Base-by-base conservation (phyloP, 169 alveolate genomes). In the Amoebophrya sp. region DNA sequence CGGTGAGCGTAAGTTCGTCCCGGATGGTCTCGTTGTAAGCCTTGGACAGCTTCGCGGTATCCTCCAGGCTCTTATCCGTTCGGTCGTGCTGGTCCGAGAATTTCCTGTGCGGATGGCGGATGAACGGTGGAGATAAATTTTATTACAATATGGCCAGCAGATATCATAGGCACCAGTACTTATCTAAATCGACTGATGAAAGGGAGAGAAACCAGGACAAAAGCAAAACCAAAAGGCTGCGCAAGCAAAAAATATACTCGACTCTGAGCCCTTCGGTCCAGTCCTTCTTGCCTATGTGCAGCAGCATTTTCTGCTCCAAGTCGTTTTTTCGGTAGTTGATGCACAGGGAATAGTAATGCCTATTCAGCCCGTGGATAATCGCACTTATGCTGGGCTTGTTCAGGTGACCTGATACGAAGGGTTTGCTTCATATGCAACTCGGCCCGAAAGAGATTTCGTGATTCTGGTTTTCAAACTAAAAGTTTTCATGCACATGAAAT, bases 301-400 rank as follows among this genome's bases (percentile, higher is more conserved):
- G 94, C 53, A 99, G 97, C 99, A 98, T 98, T 93, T 98, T 97
- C 93, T 97, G 97, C 95, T 99, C 99, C 77, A 98, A 93, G 47
- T 97, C 98, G 93, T 98, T 98, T 94, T 98, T 98, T 93, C 99
- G 96, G 95, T 98, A 98, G 95, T 98, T 99, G 89, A 99, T 98
- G 39, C 98, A 99, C 77, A 99, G 98, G 38, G 99, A 97, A 94
- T 98, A 99, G 95, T 99, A 99, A 94, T 98, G 97, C 91, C 99
- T 95, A 94, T 97, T 98, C 40, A 98, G 94, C 23, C 99, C 99
- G 92, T 97, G 99, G 40, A 98, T 98, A 53, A 97, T 94, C 7
- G 99, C 99, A 32, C 92, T 92, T 39, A 94, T 92, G 55, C 94
- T 77, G 54, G 96, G 96, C 91, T 93, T 93, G 90, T 93, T 92